Percentiles rank a stretch among this genome's conserved stretches.
phyloP scores from a whole-genome alignment of 495 filamentous ascomycete genomes.

The Aspergillus leporis region DNA sequence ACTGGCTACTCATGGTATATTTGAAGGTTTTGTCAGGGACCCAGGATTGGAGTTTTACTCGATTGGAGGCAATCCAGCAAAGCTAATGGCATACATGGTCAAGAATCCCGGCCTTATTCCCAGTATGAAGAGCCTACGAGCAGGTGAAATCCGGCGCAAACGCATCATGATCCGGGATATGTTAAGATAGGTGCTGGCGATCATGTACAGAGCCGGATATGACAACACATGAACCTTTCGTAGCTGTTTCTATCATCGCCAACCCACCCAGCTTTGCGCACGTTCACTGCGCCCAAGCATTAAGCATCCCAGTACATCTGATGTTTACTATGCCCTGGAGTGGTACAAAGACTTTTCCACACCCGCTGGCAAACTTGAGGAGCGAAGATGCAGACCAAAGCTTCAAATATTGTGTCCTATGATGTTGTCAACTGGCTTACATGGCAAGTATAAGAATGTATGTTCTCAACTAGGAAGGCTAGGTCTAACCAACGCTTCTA shows the following conservation, averaged over 20 bases:
- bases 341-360: conserved; percentile 54
- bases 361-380: conserved; percentile 57
- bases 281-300: conserved; percentile 61
- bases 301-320: conserved; percentile 63
- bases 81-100: conserved; percentile 64
- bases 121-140: conserved; percentile 42
- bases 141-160: conserved; percentile 47
- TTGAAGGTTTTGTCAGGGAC: conserved; percentile 55
- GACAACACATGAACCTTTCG: conserved; percentile 56
- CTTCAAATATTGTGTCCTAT: conserved; percentile 59
- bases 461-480: neutral
- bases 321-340: conserved; percentile 69
- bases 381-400: conserved; percentile 41
- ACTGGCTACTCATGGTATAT: conserved; percentile 62
- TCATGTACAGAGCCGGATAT: conserved; percentile 59
- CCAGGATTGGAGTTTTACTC: conserved; percentile 62
- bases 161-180: conserved; percentile 56
- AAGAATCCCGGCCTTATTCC: conserved; percentile 56
- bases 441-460: conserved; percentile 59
- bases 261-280: conserved; percentile 69
- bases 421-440: conserved; percentile 63
- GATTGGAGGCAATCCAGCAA: conserved; percentile 62
- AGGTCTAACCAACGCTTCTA: conserved; percentile 16
- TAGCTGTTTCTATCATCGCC: conserved; percentile 67
- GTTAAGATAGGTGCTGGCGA: conserved; percentile 61